These are phyloP conservation scores for Flueggea neowawraea DNA, from an alignment of 441 rosid species.

Conservation along the genomic window DNA sequence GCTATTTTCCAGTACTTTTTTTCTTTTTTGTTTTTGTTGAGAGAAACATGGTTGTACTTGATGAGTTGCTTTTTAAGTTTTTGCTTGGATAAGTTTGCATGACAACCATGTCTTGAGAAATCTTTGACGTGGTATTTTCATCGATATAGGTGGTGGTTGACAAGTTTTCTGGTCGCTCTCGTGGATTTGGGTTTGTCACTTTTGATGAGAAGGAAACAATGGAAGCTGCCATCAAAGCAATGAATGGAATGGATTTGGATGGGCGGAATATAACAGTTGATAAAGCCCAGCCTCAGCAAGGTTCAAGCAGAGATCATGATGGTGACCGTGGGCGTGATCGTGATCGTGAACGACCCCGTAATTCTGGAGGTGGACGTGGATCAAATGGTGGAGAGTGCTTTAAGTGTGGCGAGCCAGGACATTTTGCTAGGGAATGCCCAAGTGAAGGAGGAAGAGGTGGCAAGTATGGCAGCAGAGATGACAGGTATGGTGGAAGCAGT, in stretches of 20 bases:
- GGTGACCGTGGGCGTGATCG: constrained; percentile 56
- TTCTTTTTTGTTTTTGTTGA: too few relatives aligned
- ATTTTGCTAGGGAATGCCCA: constrained; percentile 94
- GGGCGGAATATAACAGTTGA: constrained; percentile 92
- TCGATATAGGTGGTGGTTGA: constrained; percentile 75
- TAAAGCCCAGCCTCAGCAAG: constrained; percentile 88
- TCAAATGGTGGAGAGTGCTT: constrained; percentile 80
- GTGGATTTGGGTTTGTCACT: constrained; percentile 96
- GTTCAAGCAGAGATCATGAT: constrained; percentile 74
- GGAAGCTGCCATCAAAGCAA: constrained; percentile 89
- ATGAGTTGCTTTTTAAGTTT: too few relatives aligned
- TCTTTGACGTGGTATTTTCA: background rate
- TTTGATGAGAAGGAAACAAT: constrained; percentile 81
- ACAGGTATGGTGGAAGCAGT: constrained; percentile 40
- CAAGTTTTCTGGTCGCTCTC: constrained; percentile 91
- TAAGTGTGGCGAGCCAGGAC: constrained; percentile 93
- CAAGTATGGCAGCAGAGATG: constrained; percentile 56
- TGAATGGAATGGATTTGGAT: constrained; percentile 95
- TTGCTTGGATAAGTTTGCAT: too few relatives aligned
- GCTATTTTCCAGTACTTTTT: too few relatives aligned
- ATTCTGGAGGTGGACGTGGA: constrained; percentile 66
- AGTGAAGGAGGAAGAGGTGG: constrained; percentile 66
- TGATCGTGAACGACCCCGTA: constrained; percentile 35
- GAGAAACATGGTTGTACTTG: too few relatives aligned
- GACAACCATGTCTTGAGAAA: background rate